These are phyloP conservation scores for Heritiera fomes DNA, from an alignment of 345 rosid genomes.

Conservation along the genomic window DNA sequence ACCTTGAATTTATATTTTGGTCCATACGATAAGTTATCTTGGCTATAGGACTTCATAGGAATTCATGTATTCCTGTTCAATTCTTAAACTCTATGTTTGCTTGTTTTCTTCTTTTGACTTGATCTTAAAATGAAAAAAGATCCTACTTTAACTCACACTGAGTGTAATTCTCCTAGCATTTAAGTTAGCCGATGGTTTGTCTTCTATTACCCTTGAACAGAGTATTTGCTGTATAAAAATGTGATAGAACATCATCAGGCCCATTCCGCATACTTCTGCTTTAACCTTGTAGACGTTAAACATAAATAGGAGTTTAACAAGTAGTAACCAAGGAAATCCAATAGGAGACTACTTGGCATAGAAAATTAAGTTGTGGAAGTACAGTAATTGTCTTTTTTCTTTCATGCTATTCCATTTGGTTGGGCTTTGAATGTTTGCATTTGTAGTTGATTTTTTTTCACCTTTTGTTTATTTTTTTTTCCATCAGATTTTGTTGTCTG, in stretches of 20 bases:
- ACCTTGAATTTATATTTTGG: neutral
- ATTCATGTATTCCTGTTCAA: neutral
- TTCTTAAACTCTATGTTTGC: neutral
- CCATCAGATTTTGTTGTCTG: conserved; percentile 61
- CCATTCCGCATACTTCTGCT: neutral
- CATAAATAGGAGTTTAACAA: neutral
- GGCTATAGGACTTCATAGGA: too few species aligned
- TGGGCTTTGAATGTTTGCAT: neutral
- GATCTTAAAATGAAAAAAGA: neutral
- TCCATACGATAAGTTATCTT: neutral
- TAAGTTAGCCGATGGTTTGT: neutral
- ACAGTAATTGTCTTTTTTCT: neutral
- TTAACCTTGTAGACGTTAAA: neutral
- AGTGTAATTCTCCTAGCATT: neutral
- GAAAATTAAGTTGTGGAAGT: neutral
- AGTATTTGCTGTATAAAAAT: too few species aligned
- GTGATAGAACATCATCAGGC: neutral
- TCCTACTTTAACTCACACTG: neutral
- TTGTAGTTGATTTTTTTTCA: neutral
- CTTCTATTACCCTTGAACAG: too few species aligned
- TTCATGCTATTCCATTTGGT: neutral
- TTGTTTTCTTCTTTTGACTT: neutral
- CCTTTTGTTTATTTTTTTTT: conserved; percentile 14
- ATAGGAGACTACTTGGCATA: neutral
- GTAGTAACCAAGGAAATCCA: neutral